Percentiles rank a stretch among this genome's conserved stretches.
These are phyloP conservation scores for Linum lewisii DNA, from an alignment of 345 rosid genomes.

Conservation along the genomic window DNA sequence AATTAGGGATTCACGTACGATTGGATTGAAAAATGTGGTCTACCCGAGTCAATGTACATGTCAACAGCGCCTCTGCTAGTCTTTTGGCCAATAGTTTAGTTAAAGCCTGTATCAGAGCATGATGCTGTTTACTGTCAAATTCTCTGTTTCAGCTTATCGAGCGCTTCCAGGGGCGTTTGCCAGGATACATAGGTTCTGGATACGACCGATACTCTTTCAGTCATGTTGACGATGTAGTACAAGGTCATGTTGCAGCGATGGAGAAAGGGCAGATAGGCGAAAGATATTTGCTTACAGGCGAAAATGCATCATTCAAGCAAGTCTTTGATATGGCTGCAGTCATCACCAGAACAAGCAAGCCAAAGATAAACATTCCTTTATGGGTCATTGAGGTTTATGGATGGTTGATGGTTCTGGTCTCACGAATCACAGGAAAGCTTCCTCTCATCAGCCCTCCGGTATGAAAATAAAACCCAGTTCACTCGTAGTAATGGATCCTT, in stretches of 20 bases:
- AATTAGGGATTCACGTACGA: too few species aligned
- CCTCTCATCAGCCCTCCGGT: constrained; percentile 88
- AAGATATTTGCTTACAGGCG: constrained; percentile 81
- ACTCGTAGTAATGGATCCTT: neutral
- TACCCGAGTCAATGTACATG: neutral
- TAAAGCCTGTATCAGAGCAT: neutral
- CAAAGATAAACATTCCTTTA: constrained; percentile 55
- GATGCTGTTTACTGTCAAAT: neutral
- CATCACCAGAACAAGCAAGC: constrained; percentile 49
- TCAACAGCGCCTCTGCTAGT: neutral
- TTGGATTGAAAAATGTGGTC: too few species aligned
- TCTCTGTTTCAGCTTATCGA: constrained; percentile 53
- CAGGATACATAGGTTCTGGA: constrained; percentile 75
- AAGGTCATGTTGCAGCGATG: constrained; percentile 74
- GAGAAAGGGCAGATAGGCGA: constrained; percentile 59
- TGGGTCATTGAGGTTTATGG: constrained; percentile 53
- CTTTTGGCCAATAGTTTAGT: too few species aligned
- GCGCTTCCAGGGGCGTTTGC: constrained; percentile 70
- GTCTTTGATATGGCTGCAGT: constrained; percentile 72
- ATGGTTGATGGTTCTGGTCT: constrained; percentile 54
- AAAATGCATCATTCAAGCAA: constrained; percentile 62
- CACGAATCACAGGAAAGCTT: constrained; percentile 71
- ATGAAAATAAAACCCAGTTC: constrained; percentile 9
- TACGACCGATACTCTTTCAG: constrained; percentile 61
- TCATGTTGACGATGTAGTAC: constrained; percentile 77